Evolutionary conservation across 2,329 filamentous ascomycete genomes (phyloP).

Genomic region (Penicillium sp.): DNA sequence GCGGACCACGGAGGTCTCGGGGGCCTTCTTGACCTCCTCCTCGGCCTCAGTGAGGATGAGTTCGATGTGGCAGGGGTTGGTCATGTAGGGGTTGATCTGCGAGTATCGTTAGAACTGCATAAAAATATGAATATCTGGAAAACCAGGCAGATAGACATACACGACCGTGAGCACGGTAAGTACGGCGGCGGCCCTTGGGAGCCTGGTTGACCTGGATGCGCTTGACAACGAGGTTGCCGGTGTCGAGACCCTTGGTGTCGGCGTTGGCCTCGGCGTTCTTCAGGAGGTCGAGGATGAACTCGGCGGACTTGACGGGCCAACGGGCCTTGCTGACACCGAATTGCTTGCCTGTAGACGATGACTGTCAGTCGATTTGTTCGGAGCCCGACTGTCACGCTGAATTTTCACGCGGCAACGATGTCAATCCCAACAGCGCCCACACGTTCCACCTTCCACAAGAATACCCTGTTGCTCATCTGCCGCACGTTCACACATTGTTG

Average conservation of each 20-base stretch:
- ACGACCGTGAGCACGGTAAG: constrained; percentile 99
- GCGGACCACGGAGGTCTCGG: constrained; percentile 63
- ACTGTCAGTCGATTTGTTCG: constrained; percentile 18
- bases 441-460: neutral
- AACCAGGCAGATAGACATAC: constrained; percentile 60
- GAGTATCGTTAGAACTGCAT: neutral
- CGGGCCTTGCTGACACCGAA: constrained; percentile 97
- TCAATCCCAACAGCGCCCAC: constrained; percentile 7
- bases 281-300: constrained; percentile 95
- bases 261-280: constrained; percentile 98
- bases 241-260: constrained; percentile 96
- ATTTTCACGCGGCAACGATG: constrained; percentile 16
- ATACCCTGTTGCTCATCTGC: constrained; percentile 1
- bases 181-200: constrained; percentile 97
- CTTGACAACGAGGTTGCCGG: constrained; percentile 96
- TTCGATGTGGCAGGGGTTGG: constrained; percentile 99
- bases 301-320: constrained; percentile 98
- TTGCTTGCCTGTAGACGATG: constrained; percentile 73
- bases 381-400: constrained; percentile 6
- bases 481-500: constrained; percentile 7
- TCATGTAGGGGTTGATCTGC: constrained; percentile 99
- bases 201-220: constrained; percentile 99
- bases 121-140: neutral
- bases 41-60: constrained; percentile 97
- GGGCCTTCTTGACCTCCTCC: constrained; percentile 91